These are phyloP conservation scores for Glycine soja DNA, from an alignment of 306 rosid genomes.

Conservation along the genomic window DNA sequence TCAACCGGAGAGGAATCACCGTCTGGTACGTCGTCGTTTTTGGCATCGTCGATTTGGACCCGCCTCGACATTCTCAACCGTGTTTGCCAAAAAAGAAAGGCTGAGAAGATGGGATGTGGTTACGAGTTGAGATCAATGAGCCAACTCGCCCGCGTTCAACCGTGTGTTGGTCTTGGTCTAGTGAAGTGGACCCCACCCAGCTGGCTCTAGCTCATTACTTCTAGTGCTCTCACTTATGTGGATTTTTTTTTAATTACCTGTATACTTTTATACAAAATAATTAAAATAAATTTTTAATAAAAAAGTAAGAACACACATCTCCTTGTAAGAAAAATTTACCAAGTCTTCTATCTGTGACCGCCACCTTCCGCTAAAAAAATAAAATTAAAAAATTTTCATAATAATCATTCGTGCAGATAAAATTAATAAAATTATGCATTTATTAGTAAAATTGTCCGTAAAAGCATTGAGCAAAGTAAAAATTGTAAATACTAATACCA, in stretches of 20 bases:
- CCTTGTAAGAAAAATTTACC: neutral
- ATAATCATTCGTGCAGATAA: too few species aligned
- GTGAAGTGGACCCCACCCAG: constrained; percentile 10
- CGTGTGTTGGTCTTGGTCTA: neutral
- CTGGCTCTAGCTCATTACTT: constrained; percentile 5
- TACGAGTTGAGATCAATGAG: constrained; percentile 34
- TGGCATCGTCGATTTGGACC: constrained; percentile 59
- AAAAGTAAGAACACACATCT: neutral
- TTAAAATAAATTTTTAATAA: neutral
- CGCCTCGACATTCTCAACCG: constrained; percentile 57
- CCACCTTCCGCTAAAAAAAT: neutral
- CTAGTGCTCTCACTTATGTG: neutral
- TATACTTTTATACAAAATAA: neutral
- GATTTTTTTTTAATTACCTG: neutral
- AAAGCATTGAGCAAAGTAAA: too few species aligned
- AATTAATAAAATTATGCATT: too few species aligned
- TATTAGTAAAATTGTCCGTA: too few species aligned
- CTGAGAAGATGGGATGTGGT: constrained; percentile 18
- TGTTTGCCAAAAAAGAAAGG: neutral
- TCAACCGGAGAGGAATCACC: constrained; percentile 46
- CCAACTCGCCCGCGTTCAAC: constrained; percentile 37
- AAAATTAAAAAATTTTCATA: too few species aligned
- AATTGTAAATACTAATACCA: too few species aligned
- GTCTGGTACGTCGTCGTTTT: constrained; percentile 43
- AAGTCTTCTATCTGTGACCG: neutral